Base-by-base conservation (phyloP, 352 stramenopile genomes). In the Pythium grandisporangium region DNA sequence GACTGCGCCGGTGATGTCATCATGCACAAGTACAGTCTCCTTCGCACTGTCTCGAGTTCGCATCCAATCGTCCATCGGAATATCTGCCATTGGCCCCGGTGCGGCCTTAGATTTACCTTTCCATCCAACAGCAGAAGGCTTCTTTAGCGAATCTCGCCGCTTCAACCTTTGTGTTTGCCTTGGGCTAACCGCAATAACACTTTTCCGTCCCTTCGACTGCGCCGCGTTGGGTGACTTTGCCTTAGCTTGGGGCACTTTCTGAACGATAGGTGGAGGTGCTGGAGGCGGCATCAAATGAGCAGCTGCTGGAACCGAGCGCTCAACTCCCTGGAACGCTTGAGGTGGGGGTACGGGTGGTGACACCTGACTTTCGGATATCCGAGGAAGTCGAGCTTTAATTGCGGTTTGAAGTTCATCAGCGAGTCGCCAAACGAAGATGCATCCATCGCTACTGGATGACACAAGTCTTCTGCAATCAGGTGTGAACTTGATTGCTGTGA, bases 351-450 rank as follows among this genome's bases (percentile, higher is more conserved):
- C 38, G 40, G 57, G 67, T 38, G 54, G 53, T 13, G 51, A 37
- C 0, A 27, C 41, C n/a, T 63, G 16, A 8, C 24, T 48, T 0
- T 85, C 68, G 21, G 34, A 48, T 13, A 75, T 52, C 16, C 55
- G 55, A 19, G 63, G 71, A 10, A 91, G 35, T 5, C 53, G 56
- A 4, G 68, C 36, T 24, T 89, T 88, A 26, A 90, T 87, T 4
- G 67, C 58, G 12, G 40, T 51, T 41, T 91, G 75, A 35, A 94
- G 68, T 23, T 86, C 70, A 8, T 90, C 71, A 3, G 71, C 66
- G 10, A 95, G 61, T 37, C 84, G 38, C 84, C 84, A 96, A 19
- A 96, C 79, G 37, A 96, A 91, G 30, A 96, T 70, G 27, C 75
- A 95, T 3, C 87, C 78, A 49, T 96, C 83, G 43, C 60, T 81